Conservation (phyloP, 1,139 yeast species). For the Taphrina pruni region DNA sequence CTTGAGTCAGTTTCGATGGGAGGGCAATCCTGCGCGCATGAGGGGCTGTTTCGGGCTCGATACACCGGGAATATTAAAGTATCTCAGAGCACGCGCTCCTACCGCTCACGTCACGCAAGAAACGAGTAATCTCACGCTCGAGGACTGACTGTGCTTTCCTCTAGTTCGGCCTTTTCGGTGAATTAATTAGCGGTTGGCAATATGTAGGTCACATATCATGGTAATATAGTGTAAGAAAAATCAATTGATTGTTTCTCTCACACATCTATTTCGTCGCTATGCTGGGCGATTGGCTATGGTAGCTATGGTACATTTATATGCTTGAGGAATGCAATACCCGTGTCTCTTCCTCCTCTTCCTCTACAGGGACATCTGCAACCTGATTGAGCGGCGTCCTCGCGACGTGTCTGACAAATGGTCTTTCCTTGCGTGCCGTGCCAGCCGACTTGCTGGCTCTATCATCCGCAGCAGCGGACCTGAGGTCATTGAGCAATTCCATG, state of each 20-base stretch:
- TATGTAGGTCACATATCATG: neutral
- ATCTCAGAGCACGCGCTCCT: neutral
- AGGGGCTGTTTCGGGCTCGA: conserved; percentile 22
- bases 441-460: neutral
- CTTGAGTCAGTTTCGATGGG: conserved; percentile 19
- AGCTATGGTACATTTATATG: neutral
- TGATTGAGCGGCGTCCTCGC: neutral
- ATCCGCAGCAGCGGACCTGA: neutral
- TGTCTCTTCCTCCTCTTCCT: conserved; percentile 4
- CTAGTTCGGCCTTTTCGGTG: neutral
- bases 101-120: neutral
- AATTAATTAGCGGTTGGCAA: neutral
- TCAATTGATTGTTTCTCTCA: neutral
- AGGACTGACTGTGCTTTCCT: neutral
- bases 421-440: neutral
- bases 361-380: neutral
- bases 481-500: neutral
- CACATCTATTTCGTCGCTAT: neutral
- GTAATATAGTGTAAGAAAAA: neutral
- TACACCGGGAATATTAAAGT: neutral
- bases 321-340: neutral
- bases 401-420: conserved; percentile 7
- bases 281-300: neutral
- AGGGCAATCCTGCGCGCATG: conserved; percentile 28
- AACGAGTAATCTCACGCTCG: neutral